Evolutionary conservation across 75 land plant genomes (phyloP).

Genomic region (Selaginella tamariscina): DNA sequence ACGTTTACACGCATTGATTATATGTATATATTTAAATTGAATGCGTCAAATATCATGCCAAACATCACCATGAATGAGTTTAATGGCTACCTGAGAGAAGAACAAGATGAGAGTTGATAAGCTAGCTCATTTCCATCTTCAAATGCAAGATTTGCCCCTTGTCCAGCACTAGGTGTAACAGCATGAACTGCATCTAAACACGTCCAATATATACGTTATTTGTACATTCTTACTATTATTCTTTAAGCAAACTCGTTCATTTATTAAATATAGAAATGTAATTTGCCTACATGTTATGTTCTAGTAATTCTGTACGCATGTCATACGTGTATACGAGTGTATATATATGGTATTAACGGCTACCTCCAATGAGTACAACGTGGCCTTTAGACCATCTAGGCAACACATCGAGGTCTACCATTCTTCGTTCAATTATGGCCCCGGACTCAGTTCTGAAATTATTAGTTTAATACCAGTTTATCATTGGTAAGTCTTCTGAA

Average conservation of each 20-base stretch:
- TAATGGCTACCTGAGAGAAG: too few relatives aligned
- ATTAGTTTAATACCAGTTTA: conserved; percentile 15
- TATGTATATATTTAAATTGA: too few relatives aligned
- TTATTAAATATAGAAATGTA: not conserved
- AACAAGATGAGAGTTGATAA: conserved; percentile 21
- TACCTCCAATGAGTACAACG: conserved; percentile 40
- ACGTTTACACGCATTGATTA: too few relatives aligned
- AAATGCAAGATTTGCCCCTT: conserved; percentile 43
- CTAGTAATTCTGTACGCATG: not conserved
- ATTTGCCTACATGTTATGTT: not conserved
- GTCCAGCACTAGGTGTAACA: conserved; percentile 33
- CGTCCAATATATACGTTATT: not conserved
- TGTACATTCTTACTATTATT: too few relatives aligned
- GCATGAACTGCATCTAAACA: conserved; percentile 43
- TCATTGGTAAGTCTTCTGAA: not conserved
- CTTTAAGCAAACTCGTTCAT: too few relatives aligned
- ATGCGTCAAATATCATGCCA: too few relatives aligned
- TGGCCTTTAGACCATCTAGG: conserved; percentile 27
- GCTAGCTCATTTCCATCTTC: conserved; percentile 44
- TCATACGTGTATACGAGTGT: too few relatives aligned
- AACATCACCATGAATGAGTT: too few relatives aligned
- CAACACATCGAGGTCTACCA: conserved; percentile 34
- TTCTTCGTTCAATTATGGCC: conserved; percentile 36
- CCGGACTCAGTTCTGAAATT: conserved; percentile 37
- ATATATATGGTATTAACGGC: too few relatives aligned